Evolutionary conservation across 2,329 filamentous ascomycete genomes (phyloP), one percentile per base, ranked within the genome.

Genomic region (Cordyceps militaris): DNA sequence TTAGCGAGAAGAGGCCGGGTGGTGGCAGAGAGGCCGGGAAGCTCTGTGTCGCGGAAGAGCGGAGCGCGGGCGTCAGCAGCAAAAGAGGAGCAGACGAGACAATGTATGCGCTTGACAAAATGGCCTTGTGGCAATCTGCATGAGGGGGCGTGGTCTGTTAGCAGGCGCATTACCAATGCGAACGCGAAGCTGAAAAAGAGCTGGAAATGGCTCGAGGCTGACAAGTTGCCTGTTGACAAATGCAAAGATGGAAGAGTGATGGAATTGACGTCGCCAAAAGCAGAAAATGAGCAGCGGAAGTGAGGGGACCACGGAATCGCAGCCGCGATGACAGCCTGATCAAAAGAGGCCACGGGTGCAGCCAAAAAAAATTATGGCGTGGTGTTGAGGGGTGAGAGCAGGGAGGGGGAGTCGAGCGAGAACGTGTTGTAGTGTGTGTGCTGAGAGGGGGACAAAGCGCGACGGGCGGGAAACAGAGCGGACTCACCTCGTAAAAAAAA

Each of bases 131-230:
- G 51, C 51, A 55, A 55, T 28, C 51, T 55, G 51, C 4, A 46
- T 44, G 51, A 34, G 21, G 28, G 7, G 42, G 28, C 26, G 30
- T 34, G 32, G 6, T 23, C 36, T 34, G 23, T 52, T 52, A 52
- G 49, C 49, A 52, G 21, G 51, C 10, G 51, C 51, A 55, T 55
- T 44, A 46, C 40, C 34, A 55, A 55, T 55, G 51, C 42, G 28
- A 26, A 21, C 51, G 28, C 28, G 13, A 46, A 32, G 19, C 9
- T n/a, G 6, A 26, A 26, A 42, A 26, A 52, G 11, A 52, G 42
- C 11, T 6, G 30, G 30, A 42, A 55, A 23, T 16, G n/a, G 16
- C n/a, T 10, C 3, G 16, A 46, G 23, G 11, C 8, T n/a, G 24
- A 24, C 21, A 49, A 49, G 21, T 24, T 21, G 30, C 32, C 21